A percentile compares a stretch with the other conserved stretches of the same genome.
These are phyloP conservation scores for Cajanus cajan DNA, from an alignment of 306 rosid genomes.

Conservation along the genomic window DNA sequence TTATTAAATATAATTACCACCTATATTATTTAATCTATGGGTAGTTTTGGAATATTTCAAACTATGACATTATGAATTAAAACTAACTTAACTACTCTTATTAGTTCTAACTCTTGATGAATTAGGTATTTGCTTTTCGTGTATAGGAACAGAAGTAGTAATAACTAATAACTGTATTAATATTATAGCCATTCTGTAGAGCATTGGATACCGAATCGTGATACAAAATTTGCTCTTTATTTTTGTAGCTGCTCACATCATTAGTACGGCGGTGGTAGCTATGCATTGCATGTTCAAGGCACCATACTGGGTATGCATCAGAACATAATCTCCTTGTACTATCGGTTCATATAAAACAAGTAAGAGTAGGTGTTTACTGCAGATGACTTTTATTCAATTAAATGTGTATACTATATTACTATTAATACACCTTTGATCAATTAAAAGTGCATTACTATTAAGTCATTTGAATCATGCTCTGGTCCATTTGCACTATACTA, in stretches of 20 bases:
- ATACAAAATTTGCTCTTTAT: slow-evolving; percentile 15
- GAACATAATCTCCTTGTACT: slow-evolving; percentile 17
- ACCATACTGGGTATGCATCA: slow-evolving; percentile 13
- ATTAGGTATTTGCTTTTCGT: no score
- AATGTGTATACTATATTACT: neutral
- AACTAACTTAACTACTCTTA: no score
- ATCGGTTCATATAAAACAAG: slow-evolving; percentile 15
- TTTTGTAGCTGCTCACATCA: slow-evolving; percentile 85
- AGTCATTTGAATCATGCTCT: slow-evolving; percentile 18
- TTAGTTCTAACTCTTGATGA: no score
- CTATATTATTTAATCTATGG: no score
- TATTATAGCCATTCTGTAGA: neutral
- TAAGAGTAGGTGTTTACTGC: slow-evolving; percentile 15
- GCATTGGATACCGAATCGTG: slow-evolving; percentile 16
- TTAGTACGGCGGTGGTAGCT: slow-evolving; percentile 85
- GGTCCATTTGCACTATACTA: slow-evolving; percentile 16
- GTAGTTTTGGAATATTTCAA: no score
- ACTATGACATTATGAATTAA: no score
- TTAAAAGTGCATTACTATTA: neutral
- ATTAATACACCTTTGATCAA: neutral
- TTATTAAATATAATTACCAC: no score
- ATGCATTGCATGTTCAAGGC: slow-evolving; percentile 10
- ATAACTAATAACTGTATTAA: neutral
- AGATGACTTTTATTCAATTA: slow-evolving; percentile 7
- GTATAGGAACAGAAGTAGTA: no score